phyloP scores from a whole-genome alignment of 2,329 filamentous ascomycete species.

The Chrysosporium keratinophilum region DNA sequence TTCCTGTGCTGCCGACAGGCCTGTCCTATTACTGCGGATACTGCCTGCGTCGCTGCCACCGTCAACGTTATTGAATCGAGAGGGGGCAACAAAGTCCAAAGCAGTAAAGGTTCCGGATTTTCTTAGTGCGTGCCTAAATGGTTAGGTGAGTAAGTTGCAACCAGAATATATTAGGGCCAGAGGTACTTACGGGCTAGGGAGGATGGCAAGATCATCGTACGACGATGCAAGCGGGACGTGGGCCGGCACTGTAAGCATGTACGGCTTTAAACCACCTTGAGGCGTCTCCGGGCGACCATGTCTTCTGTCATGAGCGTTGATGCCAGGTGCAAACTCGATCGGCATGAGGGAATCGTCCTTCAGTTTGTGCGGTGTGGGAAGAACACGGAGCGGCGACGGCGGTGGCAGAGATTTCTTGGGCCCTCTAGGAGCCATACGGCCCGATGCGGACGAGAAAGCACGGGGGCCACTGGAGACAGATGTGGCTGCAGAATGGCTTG shows the following conservation, averaged over 20 bases:
- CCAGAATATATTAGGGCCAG: not conserved
- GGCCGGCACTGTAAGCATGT: slow-evolving; percentile 59
- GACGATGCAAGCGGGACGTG: slow-evolving; percentile 71
- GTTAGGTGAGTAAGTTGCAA: not conserved
- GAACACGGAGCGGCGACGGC: slow-evolving; percentile 58
- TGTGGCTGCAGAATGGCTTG: slow-evolving; percentile 16
- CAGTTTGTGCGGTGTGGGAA: slow-evolving; percentile 78
- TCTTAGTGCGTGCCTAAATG: slow-evolving; percentile 36
- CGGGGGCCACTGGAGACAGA: slow-evolving; percentile 36
- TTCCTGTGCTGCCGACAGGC: slow-evolving; percentile 60
- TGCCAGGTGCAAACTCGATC: slow-evolving; percentile 78
- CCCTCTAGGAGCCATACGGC: slow-evolving; percentile 35
- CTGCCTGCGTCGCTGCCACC: slow-evolving; percentile 38
- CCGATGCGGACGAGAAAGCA: slow-evolving; percentile 55
- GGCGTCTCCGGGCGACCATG: slow-evolving; percentile 57
- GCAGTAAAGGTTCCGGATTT: slow-evolving; percentile 41
- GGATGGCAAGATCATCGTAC: slow-evolving; percentile 72
- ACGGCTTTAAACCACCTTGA: slow-evolving; percentile 52
- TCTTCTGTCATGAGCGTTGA: slow-evolving; percentile 54
- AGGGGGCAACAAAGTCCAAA: slow-evolving; percentile 42
- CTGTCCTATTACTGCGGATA: slow-evolving; percentile 61
- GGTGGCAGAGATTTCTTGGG: slow-evolving; percentile 58
- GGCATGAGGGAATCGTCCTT: slow-evolving; percentile 67
- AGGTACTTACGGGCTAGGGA: slow-evolving; percentile 79
- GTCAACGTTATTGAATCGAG: slow-evolving; percentile 37